Evolutionary conservation across 1,139 yeast species (phyloP).

Genomic region (Lodderomyces orthopsilosis): DNA sequence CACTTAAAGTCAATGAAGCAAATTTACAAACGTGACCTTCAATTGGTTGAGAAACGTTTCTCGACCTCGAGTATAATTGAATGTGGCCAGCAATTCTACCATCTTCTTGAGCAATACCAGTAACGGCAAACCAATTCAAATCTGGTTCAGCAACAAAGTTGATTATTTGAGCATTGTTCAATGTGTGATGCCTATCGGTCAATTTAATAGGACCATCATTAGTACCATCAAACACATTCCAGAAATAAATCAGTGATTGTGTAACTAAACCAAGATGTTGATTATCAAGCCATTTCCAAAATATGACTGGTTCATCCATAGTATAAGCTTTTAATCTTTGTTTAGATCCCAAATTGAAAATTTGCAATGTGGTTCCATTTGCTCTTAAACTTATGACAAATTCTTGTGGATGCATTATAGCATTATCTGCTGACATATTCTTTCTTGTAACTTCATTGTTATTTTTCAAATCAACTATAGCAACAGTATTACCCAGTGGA

Average conservation of each 20-base stretch:
- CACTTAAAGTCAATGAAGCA: constrained; percentile 70
- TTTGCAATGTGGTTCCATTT: constrained; percentile 92
- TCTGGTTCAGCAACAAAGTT: constrained; percentile 81
- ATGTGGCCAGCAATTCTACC: constrained; percentile 96
- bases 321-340: constrained; percentile 88
- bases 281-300: constrained; percentile 91
- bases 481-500: constrained; percentile 80
- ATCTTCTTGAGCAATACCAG: constrained; percentile 92
- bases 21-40: constrained; percentile 97
- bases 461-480: constrained; percentile 81
- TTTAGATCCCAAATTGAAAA: constrained; percentile 84
- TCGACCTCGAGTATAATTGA: constrained; percentile 82
- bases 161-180: constrained; percentile 84
- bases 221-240: constrained; percentile 85
- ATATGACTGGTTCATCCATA: constrained; percentile 84
- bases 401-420: constrained; percentile 91
- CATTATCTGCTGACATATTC: constrained; percentile 96
- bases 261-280: constrained; percentile 82
- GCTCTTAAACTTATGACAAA: constrained; percentile 92
- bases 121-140: constrained; percentile 90
- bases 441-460: constrained; percentile 75
- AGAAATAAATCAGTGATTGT: constrained; percentile 67
- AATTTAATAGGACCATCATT: constrained; percentile 71
- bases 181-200: constrained; percentile 79
- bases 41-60: constrained; percentile 93